A percentile compares a stretch with the other conserved stretches of the same genome.
These are phyloP conservation scores for Aphanocladium album DNA, from an alignment of 2,329 filamentous ascomycete species.

Conservation along the genomic window DNA sequence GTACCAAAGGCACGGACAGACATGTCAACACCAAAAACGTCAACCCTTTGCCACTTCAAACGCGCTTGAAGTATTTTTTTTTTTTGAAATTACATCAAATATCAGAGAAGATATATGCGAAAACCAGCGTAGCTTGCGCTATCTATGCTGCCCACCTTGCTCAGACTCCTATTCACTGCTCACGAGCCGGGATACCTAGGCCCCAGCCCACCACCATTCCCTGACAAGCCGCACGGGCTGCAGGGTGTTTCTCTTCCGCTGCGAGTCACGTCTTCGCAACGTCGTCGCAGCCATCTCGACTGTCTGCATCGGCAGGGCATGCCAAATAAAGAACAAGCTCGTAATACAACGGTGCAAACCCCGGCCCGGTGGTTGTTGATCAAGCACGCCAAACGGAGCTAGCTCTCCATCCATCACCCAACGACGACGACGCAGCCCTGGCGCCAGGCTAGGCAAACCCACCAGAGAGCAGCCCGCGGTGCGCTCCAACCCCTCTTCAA, in stretches of 20 bases:
- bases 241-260: not conserved
- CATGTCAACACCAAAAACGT: not conserved
- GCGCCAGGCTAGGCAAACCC: not conserved
- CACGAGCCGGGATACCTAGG: not conserved
- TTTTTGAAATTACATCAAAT: not conserved
- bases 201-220: not conserved
- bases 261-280: not conserved
- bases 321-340: not conserved
- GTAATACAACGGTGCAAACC: not conserved
- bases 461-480: not conserved
- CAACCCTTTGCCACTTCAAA: not conserved
- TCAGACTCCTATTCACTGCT: not conserved
- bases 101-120: not conserved
- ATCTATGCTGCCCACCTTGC: not conserved
- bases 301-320: not conserved
- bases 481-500: slow-evolving; percentile 8
- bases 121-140: not conserved
- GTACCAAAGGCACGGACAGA: not conserved
- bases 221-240: slow-evolving; percentile 8
- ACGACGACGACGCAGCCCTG: not conserved
- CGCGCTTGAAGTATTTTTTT: not conserved
- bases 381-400: not conserved
- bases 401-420: not conserved
- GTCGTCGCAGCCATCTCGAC: not conserved
- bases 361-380: not conserved